phyloP scores from a whole-genome alignment of 208 protist genomes.

The Spongospora subterranea region DNA sequence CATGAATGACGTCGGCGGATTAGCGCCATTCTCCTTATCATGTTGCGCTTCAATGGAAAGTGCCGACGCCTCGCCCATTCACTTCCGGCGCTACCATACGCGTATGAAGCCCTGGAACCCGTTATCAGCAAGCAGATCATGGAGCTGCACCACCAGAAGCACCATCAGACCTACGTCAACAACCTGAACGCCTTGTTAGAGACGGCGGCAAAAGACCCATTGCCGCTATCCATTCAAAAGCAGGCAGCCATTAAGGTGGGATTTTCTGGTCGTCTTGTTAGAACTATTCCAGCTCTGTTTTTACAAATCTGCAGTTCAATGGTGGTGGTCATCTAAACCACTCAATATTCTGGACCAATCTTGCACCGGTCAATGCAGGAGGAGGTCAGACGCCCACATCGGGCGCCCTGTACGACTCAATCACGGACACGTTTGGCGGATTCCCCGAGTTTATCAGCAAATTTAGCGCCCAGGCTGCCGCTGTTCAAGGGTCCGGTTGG shows the following conservation, averaged over 20 bases:
- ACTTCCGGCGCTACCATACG: slow-evolving; percentile 71
- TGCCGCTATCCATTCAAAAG: slow-evolving; percentile 60
- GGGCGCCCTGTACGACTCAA: slow-evolving; percentile 54
- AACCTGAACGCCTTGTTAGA: slow-evolving; percentile 73
- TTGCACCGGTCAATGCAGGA: slow-evolving; percentile 58
- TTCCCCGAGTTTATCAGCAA: slow-evolving; percentile 63
- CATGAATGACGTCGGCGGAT: too few relatives aligned
- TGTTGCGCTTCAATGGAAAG: too few relatives aligned
- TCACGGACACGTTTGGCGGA: slow-evolving; percentile 66
- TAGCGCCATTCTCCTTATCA: too few relatives aligned
- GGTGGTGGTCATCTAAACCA: slow-evolving; percentile 77
- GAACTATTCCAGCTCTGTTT: background rate
- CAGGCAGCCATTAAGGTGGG: slow-evolving; percentile 68
- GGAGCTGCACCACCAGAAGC: slow-evolving; percentile 74
- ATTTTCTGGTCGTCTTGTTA: background rate
- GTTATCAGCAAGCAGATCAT: slow-evolving; percentile 73
- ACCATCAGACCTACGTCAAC: slow-evolving; percentile 74
- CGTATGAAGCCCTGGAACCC: slow-evolving; percentile 73
- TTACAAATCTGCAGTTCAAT: slow-evolving; percentile 67
- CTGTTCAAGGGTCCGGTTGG: slow-evolving; percentile 76
- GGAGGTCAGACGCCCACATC: slow-evolving; percentile 31
- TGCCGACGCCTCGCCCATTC: background rate
- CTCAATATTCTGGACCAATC: slow-evolving; percentile 76
- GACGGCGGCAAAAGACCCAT: slow-evolving; percentile 60
- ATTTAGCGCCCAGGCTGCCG: slow-evolving; percentile 68